A percentile compares a stretch with the other conserved stretches of the same genome.
These are phyloP conservation scores for Mortierella antarctica DNA, from an alignment of 192 early-diverging fungal species.

Conservation along the genomic window DNA sequence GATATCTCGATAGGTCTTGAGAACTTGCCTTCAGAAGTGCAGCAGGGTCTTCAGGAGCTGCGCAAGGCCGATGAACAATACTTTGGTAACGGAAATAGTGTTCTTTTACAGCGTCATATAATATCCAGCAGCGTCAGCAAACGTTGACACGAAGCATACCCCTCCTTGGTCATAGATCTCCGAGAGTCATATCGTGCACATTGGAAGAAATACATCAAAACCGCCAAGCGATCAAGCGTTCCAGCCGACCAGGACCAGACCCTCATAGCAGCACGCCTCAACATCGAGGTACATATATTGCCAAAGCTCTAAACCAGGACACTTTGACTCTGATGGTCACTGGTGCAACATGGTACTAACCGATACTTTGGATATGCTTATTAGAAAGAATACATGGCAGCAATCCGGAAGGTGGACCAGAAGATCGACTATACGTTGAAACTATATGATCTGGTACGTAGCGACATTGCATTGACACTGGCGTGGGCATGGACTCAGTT, in stretches of 20 bases:
- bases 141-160: background rate
- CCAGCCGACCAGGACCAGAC: conserved; percentile 26
- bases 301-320: background rate
- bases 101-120: too few species aligned
- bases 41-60: conserved; percentile 64
- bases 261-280: conserved; percentile 29
- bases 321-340: background rate
- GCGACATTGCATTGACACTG: background rate
- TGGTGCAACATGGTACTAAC: background rate
- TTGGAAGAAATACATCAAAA: conserved; percentile 56
- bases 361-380: background rate
- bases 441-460: conserved; percentile 60
- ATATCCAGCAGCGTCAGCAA: too few species aligned
- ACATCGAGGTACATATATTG: conserved; percentile 24
- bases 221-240: conserved; percentile 36
- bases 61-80: conserved; percentile 61
- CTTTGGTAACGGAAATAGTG: conserved; percentile 43
- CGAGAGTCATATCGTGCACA: conserved; percentile 52
- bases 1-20: conserved; percentile 54
- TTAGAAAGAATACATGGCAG: conserved; percentile 59
- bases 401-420: conserved; percentile 64
- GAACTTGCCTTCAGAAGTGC: conserved; percentile 64
- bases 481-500: too few species aligned
- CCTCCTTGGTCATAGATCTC: conserved; percentile 27
- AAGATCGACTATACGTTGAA: conserved; percentile 61